A percentile compares a stretch with the other conserved stretches of the same genome.
phyloP scores from a whole-genome alignment of 768 basidiomycete genomes.

The Clitopilus hobsonii region DNA sequence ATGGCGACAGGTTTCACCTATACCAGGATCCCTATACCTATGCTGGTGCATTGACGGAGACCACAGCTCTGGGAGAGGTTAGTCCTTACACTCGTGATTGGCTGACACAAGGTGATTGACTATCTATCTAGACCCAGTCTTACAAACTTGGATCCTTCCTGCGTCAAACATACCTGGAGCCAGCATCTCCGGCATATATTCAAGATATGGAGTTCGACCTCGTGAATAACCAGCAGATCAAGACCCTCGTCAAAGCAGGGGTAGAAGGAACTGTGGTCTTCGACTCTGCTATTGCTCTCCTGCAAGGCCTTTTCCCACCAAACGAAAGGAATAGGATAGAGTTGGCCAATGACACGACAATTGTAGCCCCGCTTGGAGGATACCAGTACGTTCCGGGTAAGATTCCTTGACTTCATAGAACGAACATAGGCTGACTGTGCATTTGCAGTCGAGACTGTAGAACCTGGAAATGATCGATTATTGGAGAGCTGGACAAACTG shows the following conservation, averaged over 20 bases:
- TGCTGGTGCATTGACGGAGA: conserved; percentile 55
- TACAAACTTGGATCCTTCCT: conserved; percentile 58
- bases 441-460: conserved; percentile 69
- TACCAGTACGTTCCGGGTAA: conserved; percentile 82
- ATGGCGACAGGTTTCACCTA: conserved; percentile 67
- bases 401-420: conserved; percentile 9
- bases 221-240: conserved; percentile 69
- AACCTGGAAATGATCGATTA: conserved; percentile 77
- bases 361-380: conserved; percentile 74
- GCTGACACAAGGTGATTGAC: neutral
- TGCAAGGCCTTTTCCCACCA: conserved; percentile 85
- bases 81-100: neutral
- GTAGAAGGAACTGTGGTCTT: conserved; percentile 82
- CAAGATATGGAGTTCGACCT: conserved; percentile 59
- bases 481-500: conserved; percentile 74
- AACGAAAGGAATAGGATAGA: conserved; percentile 63
- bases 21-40: conserved; percentile 72
- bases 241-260: conserved; percentile 76
- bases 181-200: conserved; percentile 64
- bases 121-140: conserved; percentile 51
- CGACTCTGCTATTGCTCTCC: conserved; percentile 79
- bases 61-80: conserved; percentile 65
- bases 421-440: neutral
- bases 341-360: conserved; percentile 72
- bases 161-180: conserved; percentile 62